Conservation (phyloP, 1,139 yeast species). For the Hansenula lynferdii region DNA sequence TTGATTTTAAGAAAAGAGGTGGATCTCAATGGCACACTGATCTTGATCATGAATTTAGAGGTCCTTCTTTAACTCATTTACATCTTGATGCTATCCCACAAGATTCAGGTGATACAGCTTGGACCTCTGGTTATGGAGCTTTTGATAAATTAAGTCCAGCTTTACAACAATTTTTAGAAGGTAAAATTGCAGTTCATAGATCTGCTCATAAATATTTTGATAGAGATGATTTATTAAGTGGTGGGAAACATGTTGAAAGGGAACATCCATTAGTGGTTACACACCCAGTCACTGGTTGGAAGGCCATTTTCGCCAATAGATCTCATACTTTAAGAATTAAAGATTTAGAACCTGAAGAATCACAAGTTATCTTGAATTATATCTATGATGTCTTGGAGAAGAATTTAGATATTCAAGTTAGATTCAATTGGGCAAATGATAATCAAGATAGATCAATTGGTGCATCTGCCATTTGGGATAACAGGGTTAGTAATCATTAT, state of each 20-base stretch:
- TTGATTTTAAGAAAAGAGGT: neutral
- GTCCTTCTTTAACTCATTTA: constrained; percentile 32
- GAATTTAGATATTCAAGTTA: constrained; percentile 3
- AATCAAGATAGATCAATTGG: constrained; percentile 1
- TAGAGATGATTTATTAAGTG: constrained; percentile 36
- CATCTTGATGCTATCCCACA: constrained; percentile 36
- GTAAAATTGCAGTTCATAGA: constrained; percentile 39
- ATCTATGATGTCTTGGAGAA: constrained; percentile 3
- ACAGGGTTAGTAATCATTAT: neutral
- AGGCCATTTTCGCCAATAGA: constrained; percentile 40
- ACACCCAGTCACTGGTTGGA: constrained; percentile 55
- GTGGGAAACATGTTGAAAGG: constrained; percentile 33
- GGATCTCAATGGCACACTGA: constrained; percentile 36
- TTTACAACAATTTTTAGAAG: constrained; percentile 41
- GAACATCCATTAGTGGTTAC: constrained; percentile 44
- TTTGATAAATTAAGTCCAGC: constrained; percentile 45
- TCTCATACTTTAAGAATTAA: constrained; percentile 27
- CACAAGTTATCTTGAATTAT: neutral
- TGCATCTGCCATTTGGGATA: constrained; percentile 3
- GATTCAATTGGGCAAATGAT: constrained; percentile 1
- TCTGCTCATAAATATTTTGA: constrained; percentile 37
- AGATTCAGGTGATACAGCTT: constrained; percentile 43
- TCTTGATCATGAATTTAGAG: constrained; percentile 38
- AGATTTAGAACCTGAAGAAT: constrained; percentile 3
- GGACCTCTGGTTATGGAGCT: constrained; percentile 46